These are phyloP conservation scores for Begonia loranthoides DNA, from an alignment of 306 rosid species.

Conservation along the genomic window DNA sequence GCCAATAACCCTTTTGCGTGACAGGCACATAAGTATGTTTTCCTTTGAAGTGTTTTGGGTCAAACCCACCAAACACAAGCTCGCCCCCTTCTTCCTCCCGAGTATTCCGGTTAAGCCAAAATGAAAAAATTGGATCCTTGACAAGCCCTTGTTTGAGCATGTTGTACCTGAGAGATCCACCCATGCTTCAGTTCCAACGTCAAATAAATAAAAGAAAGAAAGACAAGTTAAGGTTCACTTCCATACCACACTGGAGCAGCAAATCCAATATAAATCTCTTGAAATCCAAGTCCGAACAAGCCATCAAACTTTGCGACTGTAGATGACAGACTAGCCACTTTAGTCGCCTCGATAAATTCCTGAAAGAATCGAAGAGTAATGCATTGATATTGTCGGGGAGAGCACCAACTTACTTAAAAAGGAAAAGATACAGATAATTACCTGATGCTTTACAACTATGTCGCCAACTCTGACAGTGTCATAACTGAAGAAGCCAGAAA, in stretches of 20 bases:
- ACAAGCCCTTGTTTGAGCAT: slow-evolving; percentile 70
- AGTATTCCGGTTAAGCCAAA: slow-evolving; percentile 79
- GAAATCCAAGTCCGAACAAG: slow-evolving; percentile 88
- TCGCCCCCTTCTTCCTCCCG: slow-evolving; percentile 73
- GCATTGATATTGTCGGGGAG: no score
- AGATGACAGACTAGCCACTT: slow-evolving; percentile 57
- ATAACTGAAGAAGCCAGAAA: slow-evolving; percentile 81
- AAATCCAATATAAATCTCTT: slow-evolving; percentile 71
- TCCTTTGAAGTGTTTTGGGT: slow-evolving; percentile 79
- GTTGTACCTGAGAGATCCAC: slow-evolving; percentile 50
- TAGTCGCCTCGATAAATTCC: slow-evolving; percentile 86
- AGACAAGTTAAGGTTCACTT: not conserved
- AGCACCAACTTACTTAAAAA: no score
- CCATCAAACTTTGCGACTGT: slow-evolving; percentile 80
- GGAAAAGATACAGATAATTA: slow-evolving; percentile 11
- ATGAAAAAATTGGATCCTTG: slow-evolving; percentile 76
- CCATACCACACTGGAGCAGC: slow-evolving; percentile 79
- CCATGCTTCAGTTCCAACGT: slow-evolving; percentile 7
- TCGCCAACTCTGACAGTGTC: slow-evolving; percentile 70
- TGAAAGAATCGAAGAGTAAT: slow-evolving; percentile 11
- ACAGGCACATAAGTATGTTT: slow-evolving; percentile 84
- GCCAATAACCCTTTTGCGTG: slow-evolving; percentile 82
- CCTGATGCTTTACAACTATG: slow-evolving; percentile 57
- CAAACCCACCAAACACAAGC: slow-evolving; percentile 90
- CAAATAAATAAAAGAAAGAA: no score